Base-by-base conservation (phyloP, 768 basidiomycete species). In the Pisolithus marmoratus region DNA sequence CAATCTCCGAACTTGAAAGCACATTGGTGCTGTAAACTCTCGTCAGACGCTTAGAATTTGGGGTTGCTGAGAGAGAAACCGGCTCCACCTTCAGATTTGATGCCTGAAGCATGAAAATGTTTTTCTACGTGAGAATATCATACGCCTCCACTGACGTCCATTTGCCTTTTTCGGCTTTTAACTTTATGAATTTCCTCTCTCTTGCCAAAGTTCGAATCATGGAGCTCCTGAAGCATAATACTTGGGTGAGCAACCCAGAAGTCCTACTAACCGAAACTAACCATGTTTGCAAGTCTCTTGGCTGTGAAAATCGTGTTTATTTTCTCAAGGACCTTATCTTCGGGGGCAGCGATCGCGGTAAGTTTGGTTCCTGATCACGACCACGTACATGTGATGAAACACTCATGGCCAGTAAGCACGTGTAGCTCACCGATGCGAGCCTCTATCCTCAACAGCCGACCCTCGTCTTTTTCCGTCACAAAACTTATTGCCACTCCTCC, bases 261-360 rank as follows among this genome's bases (percentile, higher is more conserved):
- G 29, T 24, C 46, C 15, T 37, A 8, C 26, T 8, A 23, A n/a
- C 14, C 6, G 8, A 19, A 29, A 63, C 83, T 63, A 61, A 92
- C 94, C 93, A 97, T 95, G 50, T 85, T 90, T 1, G 96, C 95
- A 43, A 95, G 70, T 26, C 96, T 81, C 67, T 96, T 94, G 2
- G 94, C 95, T 0, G 87, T 90, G 8, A 89, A 90, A n/a, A 99
- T 94, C 5, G 72, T 70, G 68, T 95, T 96, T 51, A 99, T 71
- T 54, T 84, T 80, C 56, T 91, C 87, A 51, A 98, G 71, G 4
- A 97, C 93, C 54, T 79, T 79, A 9, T 74, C 81, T 66, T 99
- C 96, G 0, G 87, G 81, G 41, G 97, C 64, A 4, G 66, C 72
- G 76, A 95, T 79, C 62, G 89, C 89, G 37, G 74, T 72, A 19